Evolutionary conservation across 1,139 yeast genomes (phyloP).

Genomic region (Geotrichum klebahnii): DNA sequence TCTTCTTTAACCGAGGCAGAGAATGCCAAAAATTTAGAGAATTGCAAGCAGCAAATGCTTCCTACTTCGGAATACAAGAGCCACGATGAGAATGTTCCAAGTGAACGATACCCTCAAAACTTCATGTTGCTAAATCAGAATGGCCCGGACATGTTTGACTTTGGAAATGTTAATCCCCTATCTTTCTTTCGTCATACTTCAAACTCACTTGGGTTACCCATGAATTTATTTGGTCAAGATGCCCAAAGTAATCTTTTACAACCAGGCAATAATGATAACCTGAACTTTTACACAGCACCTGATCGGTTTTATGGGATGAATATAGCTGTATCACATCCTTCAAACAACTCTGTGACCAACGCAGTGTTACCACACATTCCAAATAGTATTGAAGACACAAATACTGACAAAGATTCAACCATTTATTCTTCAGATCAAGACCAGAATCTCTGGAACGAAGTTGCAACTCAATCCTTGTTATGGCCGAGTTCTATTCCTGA

Average conservation of each 20-base stretch:
- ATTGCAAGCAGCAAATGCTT: too few species aligned
- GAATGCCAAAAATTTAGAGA: background rate
- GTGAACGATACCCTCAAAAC: slow-evolving; percentile 13
- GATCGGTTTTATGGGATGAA: too few species aligned
- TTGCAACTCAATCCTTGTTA: slow-evolving; percentile 27
- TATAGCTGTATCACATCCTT: too few species aligned
- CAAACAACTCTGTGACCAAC: too few species aligned
- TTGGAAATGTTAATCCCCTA: background rate
- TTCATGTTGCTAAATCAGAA: slow-evolving; percentile 15
- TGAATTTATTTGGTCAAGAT: background rate
- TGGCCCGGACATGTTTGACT: slow-evolving; percentile 21
- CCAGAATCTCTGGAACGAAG: slow-evolving; percentile 30
- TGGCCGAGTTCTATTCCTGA: background rate
- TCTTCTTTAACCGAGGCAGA: background rate
- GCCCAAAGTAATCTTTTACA: too few species aligned
- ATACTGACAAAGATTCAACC: background rate
- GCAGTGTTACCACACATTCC: too few species aligned
- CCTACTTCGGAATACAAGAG: too few species aligned
- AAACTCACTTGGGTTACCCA: background rate
- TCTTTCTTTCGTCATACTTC: background rate
- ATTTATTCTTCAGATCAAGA: slow-evolving; percentile 22
- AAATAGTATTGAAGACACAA: background rate
- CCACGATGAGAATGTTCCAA: slow-evolving; percentile 12
- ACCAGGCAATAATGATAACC: too few species aligned
- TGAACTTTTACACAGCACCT: too few species aligned